These are phyloP conservation scores for Solanum rostratum DNA, from an alignment of 257 asterid genomes.

Conservation along the genomic window DNA sequence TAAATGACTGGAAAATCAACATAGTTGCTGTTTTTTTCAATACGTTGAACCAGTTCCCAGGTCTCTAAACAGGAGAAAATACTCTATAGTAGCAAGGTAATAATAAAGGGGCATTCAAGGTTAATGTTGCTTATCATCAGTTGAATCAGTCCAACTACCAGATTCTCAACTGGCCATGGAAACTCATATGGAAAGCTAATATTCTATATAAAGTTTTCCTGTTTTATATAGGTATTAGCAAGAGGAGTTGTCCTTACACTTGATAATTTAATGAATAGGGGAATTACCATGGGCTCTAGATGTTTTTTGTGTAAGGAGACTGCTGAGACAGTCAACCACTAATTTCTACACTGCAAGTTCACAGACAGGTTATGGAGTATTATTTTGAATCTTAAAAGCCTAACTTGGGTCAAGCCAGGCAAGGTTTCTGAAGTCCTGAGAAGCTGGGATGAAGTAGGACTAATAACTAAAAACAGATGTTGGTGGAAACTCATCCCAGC, in stretches of 20 bases:
- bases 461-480: background rate
- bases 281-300: background rate
- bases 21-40: background rate
- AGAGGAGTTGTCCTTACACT: background rate
- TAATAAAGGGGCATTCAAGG: background rate
- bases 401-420: background rate
- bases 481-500: background rate
- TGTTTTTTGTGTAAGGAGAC: background rate
- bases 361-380: background rate
- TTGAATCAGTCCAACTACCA: background rate
- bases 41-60: background rate
- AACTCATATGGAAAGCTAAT: background rate
- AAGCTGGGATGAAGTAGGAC: background rate
- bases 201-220: background rate
- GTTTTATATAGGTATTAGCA: background rate
- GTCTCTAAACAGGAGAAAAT: background rate
- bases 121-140: background rate
- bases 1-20: background rate
- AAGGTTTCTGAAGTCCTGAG: background rate
- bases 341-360: background rate
- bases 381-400: background rate
- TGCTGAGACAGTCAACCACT: background rate
- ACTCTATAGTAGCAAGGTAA: background rate
- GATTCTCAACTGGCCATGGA: background rate
- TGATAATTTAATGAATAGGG: background rate